phyloP scores from a whole-genome alignment of 352 stramenopile genomes.

The Pelagophyceae sp. region DNA sequence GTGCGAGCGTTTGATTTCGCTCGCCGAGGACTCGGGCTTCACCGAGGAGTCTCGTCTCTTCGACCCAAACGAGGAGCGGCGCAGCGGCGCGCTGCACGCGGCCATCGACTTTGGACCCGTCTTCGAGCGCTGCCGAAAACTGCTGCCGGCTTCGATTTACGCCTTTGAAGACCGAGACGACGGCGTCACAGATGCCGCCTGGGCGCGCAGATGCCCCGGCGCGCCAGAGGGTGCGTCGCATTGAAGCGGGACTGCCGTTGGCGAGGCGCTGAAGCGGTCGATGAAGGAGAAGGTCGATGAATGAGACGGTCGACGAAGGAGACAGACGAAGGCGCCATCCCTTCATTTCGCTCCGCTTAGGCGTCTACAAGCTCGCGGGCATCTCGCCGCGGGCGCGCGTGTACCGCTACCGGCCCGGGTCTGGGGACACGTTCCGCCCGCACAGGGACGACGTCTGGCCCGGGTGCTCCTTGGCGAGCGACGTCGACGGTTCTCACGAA shows the following conservation, averaged over 20 bases:
- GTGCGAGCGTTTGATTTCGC: background rate
- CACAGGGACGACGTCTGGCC: slow-evolving; percentile 11
- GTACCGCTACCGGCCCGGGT: background rate
- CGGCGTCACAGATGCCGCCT: background rate
- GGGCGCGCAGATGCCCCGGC: background rate
- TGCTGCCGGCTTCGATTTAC: background rate
- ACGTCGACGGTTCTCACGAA: background rate
- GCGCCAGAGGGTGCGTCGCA: too few species aligned
- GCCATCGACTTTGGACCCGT: background rate
- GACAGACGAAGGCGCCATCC: too few species aligned
- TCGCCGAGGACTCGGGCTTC: background rate
- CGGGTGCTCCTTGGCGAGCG: background rate
- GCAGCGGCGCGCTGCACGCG: background rate
- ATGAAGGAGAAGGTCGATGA: too few species aligned
- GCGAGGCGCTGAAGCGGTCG: too few species aligned
- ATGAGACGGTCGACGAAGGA: too few species aligned
- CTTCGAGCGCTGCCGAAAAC: background rate
- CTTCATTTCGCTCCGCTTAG: too few species aligned
- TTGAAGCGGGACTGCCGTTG: too few species aligned
- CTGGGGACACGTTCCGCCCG: background rate
- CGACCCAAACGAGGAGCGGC: background rate
- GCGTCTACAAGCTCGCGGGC: background rate
- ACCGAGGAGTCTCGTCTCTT: background rate
- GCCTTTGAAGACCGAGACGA: background rate
- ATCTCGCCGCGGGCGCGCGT: background rate